phyloP scores from a whole-genome alignment of 2,329 filamentous ascomycete genomes.

The Xylaria arbuscula region DNA sequence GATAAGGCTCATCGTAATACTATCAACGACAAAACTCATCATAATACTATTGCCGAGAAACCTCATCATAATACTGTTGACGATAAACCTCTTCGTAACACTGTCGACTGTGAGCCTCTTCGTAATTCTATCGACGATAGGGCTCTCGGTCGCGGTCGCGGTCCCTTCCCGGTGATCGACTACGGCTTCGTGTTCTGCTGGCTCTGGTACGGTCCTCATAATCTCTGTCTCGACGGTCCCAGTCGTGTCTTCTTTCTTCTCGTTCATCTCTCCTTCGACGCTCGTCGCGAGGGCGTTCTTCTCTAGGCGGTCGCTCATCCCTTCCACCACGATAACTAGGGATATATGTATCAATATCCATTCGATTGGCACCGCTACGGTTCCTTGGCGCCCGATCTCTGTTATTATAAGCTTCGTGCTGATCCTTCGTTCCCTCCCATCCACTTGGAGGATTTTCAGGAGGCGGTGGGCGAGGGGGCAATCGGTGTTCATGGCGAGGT shows the following conservation, averaged over 20 bases:
- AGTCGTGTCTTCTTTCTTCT: slow-evolving; percentile 54
- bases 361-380: slow-evolving; percentile 48
- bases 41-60: too few species aligned
- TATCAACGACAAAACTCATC: too few species aligned
- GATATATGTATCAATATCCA: slow-evolving; percentile 63
- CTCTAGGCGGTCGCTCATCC: slow-evolving; percentile 25
- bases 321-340: slow-evolving; percentile 57
- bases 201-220: slow-evolving; percentile 53
- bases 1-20: slow-evolving; percentile 55
- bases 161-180: slow-evolving; percentile 55
- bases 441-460: slow-evolving; percentile 54
- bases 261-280: slow-evolving; percentile 51
- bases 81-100: too few species aligned
- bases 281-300: slow-evolving; percentile 53
- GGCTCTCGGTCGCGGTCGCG: slow-evolving; percentile 57
- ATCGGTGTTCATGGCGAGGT: slow-evolving; percentile 51
- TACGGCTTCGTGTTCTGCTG: slow-evolving; percentile 58
- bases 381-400: slow-evolving; percentile 50
- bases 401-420: slow-evolving; percentile 56
- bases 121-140: slow-evolving; percentile 60
- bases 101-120: slow-evolving; percentile 6
- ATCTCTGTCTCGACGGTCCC: slow-evolving; percentile 53
- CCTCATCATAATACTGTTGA: too few species aligned
- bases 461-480: slow-evolving; percentile 64
- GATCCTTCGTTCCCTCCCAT: slow-evolving; percentile 53